phyloP scores from a whole-genome alignment of 2,329 filamentous ascomycete genomes.

The Saccharata proteae region DNA sequence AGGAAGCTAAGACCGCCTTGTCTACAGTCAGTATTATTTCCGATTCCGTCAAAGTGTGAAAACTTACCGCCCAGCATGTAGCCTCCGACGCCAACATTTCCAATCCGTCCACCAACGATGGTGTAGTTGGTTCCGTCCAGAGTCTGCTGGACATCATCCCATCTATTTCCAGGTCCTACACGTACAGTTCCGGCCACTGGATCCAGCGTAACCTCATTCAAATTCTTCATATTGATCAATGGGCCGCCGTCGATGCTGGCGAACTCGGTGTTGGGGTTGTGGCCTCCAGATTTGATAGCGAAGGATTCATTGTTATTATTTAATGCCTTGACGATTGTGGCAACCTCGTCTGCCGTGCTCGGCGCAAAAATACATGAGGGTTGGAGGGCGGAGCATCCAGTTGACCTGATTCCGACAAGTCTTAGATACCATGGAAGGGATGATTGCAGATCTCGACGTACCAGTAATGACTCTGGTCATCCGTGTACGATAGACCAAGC shows the following conservation, averaged over 20 bases:
- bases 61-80: conserved; percentile 32
- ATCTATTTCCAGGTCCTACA: conserved; percentile 21
- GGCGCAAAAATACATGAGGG: conserved; percentile 19
- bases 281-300: conserved; percentile 41
- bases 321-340: conserved; percentile 40
- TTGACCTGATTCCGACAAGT: conserved; percentile 13
- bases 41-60: background rate
- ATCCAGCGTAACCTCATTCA: conserved; percentile 18
- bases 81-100: conserved; percentile 36
- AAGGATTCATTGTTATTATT: conserved; percentile 31
- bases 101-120: conserved; percentile 34
- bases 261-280: conserved; percentile 35
- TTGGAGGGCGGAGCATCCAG: conserved; percentile 18
- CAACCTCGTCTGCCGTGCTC: conserved; percentile 34
- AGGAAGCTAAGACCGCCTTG: conserved; percentile 27
- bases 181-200: conserved; percentile 16
- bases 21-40: background rate
- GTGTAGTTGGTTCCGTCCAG: conserved; percentile 25
- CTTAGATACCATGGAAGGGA: background rate
- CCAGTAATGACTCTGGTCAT: conserved; percentile 5
- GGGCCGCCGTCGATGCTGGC: conserved; percentile 33
- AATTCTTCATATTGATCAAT: conserved; percentile 32
- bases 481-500: conserved; percentile 4
- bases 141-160: conserved; percentile 25
- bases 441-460: background rate